Percentiles rank a stretch among this genome's conserved stretches.
Conservation (phyloP, 495 filamentous ascomycete genomes). For the Cairneyella variabilis region DNA sequence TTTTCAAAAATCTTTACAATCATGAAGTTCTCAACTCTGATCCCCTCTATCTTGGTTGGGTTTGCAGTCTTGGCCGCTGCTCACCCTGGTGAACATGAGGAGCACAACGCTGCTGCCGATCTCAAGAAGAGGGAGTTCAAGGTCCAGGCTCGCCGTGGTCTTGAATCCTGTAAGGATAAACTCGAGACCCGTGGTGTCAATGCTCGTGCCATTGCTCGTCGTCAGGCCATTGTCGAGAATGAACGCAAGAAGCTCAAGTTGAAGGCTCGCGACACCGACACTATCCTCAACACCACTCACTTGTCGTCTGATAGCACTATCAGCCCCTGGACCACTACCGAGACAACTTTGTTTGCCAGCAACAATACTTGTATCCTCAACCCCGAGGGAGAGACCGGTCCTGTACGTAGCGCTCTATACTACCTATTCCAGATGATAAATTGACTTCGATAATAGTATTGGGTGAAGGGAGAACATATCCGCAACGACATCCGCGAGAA, state of each 20-base stretch:
- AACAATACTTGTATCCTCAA: conserved; percentile 43
- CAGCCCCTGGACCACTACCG: no score
- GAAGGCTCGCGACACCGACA: no score
- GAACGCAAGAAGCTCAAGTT: no score
- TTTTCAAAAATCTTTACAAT: not conserved
- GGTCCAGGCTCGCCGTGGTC: conserved; percentile 8
- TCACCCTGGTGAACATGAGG: conserved; percentile 15
- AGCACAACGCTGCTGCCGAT: conserved; percentile 1
- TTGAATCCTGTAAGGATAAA: conserved; percentile 4
- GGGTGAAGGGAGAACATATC: conserved; percentile 48
- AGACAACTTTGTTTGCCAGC: conserved; percentile 46
- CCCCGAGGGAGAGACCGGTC: conserved; percentile 48
- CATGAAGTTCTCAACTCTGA: not conserved
- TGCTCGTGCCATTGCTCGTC: no score
- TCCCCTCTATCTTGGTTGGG: conserved; percentile 8
- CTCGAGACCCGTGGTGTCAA: conserved; percentile 4
- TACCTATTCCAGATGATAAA: conserved; percentile 12
- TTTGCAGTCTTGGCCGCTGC: conserved; percentile 2
- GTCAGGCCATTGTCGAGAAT: no score
- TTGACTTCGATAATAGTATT: conserved; percentile 14
- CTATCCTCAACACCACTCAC: no score
- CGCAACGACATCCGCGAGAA: conserved; percentile 47
- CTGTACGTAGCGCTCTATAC: conserved; percentile 33
- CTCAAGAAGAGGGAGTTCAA: conserved; percentile 4
- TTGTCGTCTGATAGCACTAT: no score